These are phyloP conservation scores for Alternaria infectoria DNA, from an alignment of 2,329 filamentous ascomycete species.

Conservation along the genomic window DNA sequence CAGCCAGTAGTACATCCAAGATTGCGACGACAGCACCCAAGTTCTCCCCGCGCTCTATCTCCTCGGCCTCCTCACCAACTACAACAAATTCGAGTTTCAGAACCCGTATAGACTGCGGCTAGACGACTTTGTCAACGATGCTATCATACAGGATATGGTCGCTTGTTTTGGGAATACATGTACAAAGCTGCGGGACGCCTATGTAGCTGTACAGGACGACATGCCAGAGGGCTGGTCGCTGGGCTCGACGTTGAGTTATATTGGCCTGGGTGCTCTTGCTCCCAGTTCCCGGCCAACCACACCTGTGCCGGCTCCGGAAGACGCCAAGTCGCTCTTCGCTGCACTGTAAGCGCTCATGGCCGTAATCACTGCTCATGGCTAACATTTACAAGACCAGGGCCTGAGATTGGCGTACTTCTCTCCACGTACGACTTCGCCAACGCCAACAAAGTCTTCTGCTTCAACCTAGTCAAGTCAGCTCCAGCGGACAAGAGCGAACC, in stretches of 20 bases:
- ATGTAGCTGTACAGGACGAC: conserved; percentile 87
- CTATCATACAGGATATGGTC: conserved; percentile 82
- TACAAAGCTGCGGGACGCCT: conserved; percentile 70
- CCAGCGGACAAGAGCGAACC: conserved; percentile 69
- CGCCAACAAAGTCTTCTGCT: conserved; percentile 94
- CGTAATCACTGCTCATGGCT: conserved; percentile 10
- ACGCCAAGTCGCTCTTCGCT: conserved; percentile 80
- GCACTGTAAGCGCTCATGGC: conserved; percentile 66
- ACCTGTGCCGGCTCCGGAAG: conserved; percentile 73
- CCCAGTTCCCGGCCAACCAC: conserved; percentile 68
- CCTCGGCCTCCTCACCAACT: conserved; percentile 88
- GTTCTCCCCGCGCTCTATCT: conserved; percentile 77
- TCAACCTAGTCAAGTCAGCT: conserved; percentile 73
- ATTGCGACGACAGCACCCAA: conserved; percentile 69
- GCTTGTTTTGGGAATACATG: conserved; percentile 77
- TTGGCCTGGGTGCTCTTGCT: conserved; percentile 80
- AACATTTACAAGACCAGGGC: conserved; percentile 68
- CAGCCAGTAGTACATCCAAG: conserved; percentile 73
- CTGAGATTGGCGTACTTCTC: conserved; percentile 79
- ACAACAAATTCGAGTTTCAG: conserved; percentile 99
- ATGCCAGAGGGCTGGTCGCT: conserved; percentile 88
- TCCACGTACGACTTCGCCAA: conserved; percentile 92
- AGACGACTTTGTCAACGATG: conserved; percentile 94
- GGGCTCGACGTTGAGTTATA: conserved; percentile 78
- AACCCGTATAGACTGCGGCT: conserved; percentile 93